These are phyloP conservation scores for Fraxinus paxiana DNA, from an alignment of 305 asterid species.

Conservation along the genomic window DNA sequence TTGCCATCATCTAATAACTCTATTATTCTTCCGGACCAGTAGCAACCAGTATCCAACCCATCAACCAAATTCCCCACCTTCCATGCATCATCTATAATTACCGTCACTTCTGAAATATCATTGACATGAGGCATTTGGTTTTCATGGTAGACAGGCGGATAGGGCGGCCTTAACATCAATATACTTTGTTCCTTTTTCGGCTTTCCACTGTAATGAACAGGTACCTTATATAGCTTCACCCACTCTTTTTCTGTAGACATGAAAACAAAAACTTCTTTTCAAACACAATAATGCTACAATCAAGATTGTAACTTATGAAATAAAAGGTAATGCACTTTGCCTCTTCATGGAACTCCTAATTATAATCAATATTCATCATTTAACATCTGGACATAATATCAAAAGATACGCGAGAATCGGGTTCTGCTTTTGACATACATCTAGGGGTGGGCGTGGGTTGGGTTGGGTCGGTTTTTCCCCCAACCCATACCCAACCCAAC, in stretches of 20 bases:
- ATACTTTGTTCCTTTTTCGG: constrained; percentile 20
- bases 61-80: constrained; percentile 73
- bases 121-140: constrained; percentile 30
- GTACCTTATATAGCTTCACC: constrained; percentile 38
- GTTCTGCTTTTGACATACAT: not conserved
- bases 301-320: not conserved
- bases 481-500: no score
- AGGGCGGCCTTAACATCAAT: constrained; percentile 63
- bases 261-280: constrained; percentile 12
- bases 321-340: not conserved
- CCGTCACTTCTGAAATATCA: constrained; percentile 42
- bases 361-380: constrained; percentile 3
- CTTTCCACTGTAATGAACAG: constrained; percentile 23
- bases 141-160: constrained; percentile 41
- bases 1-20: constrained; percentile 39
- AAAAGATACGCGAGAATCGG: not conserved
- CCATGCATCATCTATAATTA: constrained; percentile 48
- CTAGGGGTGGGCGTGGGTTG: no score
- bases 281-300: not conserved
- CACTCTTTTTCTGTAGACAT: constrained; percentile 44
- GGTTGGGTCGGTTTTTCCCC: no score
- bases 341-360: constrained; percentile 10
- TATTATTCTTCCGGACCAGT: constrained; percentile 65
- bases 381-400: not conserved
- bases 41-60: constrained; percentile 46